Evolutionary conservation across 176 grass and related monocot species (phyloP), one percentile per base, ranked within the genome.

Genomic region (Raddia guianensis): DNA sequence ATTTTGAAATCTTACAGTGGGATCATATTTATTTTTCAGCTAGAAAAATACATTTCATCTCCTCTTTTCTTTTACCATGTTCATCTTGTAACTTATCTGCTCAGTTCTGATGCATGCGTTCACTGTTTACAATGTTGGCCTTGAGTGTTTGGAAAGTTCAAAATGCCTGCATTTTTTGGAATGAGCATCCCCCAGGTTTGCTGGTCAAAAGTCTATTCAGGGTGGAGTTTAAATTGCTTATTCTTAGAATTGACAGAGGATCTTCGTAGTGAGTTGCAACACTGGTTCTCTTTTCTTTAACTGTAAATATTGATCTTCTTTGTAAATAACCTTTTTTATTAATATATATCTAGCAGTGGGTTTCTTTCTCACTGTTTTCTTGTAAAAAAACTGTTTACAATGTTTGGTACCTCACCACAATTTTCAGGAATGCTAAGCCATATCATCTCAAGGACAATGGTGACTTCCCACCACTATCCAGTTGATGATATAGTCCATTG

Each of bases 401-500:
- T 75, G 40, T 7, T 5, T 84, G 50, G 80, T 52, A 12, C 18
- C 3, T 8, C 18, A 70, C 12, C 57, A 80, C 20, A 85, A 64
- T 63, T 84, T 70, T 61, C 82, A 95, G 95, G 88, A 85, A 70
- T 63, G 84, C 16, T 70, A 75, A 87, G 72, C 70, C 63, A 63
- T 98, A 95, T 82, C 78, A 55, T 77, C 92, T 98, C 16, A 98
- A 95, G 83, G 90, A 98, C 75, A 89, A 89, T 7, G 82, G 67
- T 3, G 95, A 98, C 75, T 98, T 98, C 71, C 95, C 95, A 16
- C 92, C 95, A 65, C 86, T 98, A 62, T 84, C 87, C 4, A 83
- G 90, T 78, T 98, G 77, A 91, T 19, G 8, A 52, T 27, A 34
- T 70, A 51, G 55, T 79, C 77, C 50, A 48, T 35, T 59, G 7